Evolutionary conservation across 805 yeast genomes (phyloP).

Genomic region (Wickerhamiella hasegawae): DNA sequence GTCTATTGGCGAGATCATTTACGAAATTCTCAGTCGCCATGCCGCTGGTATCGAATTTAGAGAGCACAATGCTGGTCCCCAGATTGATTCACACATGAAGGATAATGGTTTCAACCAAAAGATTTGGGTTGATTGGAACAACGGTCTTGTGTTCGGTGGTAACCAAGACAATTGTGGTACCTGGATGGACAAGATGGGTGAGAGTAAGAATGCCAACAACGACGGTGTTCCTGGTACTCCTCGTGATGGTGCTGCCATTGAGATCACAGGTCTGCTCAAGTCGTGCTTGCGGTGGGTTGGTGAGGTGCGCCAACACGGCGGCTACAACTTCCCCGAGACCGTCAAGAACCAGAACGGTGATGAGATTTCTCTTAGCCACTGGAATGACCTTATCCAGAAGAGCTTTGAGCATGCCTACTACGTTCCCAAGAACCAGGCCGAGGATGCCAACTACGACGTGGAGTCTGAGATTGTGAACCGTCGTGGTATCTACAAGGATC

Average conservation of each 20-base stretch:
- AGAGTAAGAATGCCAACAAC: constrained; percentile 63
- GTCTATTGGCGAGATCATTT: constrained; percentile 59
- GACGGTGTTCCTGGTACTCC: constrained; percentile 97
- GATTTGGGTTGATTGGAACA: constrained; percentile 70
- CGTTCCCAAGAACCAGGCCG: constrained; percentile 47
- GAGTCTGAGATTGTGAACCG: constrained; percentile 59
- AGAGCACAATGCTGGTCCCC: constrained; percentile 90
- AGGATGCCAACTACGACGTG: constrained; percentile 46
- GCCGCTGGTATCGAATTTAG: constrained; percentile 77
- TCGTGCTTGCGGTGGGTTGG: constrained; percentile 70
- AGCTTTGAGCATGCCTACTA: constrained; percentile 72
- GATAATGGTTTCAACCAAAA: constrained; percentile 83
- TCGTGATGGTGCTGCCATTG: constrained; percentile 92
- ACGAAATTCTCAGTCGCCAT: constrained; percentile 73
- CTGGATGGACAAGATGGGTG: constrained; percentile 99
- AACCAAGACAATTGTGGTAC: constrained; percentile 91
- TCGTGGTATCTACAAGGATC: constrained; percentile 87
- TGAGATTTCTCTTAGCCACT: constrained; percentile 38
- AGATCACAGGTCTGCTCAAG: constrained; percentile 76
- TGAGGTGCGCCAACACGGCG: constrained; percentile 35
- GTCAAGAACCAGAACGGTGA: constrained; percentile 48
- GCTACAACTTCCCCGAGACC: constrained; percentile 34
- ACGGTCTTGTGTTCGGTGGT: constrained; percentile 83
- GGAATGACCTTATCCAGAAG: constrained; percentile 55
- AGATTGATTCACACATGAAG: constrained; percentile 79